A percentile compares a stretch with the other conserved stretches of the same genome.
Evolutionary conservation across 2,329 filamentous ascomycete species (phyloP).

Genomic region (Sarocladium oryzae): DNA sequence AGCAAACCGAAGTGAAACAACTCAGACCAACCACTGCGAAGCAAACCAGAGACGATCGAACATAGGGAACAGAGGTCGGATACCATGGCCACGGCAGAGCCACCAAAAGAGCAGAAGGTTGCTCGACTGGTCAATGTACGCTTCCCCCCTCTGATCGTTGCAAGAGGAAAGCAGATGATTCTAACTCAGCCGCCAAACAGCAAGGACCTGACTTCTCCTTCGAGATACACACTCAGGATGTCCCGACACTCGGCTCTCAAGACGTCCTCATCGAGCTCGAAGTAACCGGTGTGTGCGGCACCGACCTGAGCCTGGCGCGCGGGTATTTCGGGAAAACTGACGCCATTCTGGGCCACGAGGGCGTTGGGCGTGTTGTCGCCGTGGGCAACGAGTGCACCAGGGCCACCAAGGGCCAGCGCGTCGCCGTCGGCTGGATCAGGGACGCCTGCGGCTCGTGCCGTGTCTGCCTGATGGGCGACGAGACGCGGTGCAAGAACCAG

Average conservation of each 20-base stretch:
- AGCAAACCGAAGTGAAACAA: too few species aligned
- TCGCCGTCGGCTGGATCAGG: conserved; percentile 85
- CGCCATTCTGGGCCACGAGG: conserved; percentile 67
- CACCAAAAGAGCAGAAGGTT: neutral
- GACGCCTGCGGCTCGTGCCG: conserved; percentile 61
- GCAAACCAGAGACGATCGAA: too few species aligned
- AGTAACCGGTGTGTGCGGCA: conserved; percentile 84
- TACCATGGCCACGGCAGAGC: neutral
- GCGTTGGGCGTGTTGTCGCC: conserved; percentile 74
- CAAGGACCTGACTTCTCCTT: conserved; percentile 2
- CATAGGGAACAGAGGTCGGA: too few species aligned
- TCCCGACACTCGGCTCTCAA: conserved; percentile 27
- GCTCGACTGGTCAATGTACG: neutral
- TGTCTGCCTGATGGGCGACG: neutral
- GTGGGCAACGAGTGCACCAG: conserved; percentile 62
- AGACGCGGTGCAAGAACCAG: conserved; percentile 56
- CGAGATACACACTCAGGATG: neutral
- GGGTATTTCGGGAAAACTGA: conserved; percentile 44
- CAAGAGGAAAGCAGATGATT: neutral
- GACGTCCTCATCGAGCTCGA: conserved; percentile 85
- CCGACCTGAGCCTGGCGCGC: conserved; percentile 54
- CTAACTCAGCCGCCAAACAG: neutral
- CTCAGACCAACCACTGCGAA: too few species aligned
- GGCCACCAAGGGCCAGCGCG: conserved; percentile 74
- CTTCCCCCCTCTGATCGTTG: neutral